Conservation (phyloP, 768 basidiomycete genomes). For the Russula griseocarnosa region DNA sequence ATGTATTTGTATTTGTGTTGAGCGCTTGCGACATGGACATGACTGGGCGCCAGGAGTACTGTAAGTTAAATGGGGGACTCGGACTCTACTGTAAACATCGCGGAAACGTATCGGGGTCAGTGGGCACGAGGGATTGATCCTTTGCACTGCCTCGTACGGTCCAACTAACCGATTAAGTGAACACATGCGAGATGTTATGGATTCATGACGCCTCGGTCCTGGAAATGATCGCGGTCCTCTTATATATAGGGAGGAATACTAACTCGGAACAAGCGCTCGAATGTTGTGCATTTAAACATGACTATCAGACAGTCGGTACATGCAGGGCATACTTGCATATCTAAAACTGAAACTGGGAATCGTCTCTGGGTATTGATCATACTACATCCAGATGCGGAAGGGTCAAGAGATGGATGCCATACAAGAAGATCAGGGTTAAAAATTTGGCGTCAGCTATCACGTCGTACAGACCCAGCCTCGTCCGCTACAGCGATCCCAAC, state of each 20-base stretch:
- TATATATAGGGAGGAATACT: not conserved
- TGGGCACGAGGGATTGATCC: not conserved
- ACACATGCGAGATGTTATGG: too few relatives aligned
- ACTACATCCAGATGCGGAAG: not conserved
- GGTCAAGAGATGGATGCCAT: not conserved
- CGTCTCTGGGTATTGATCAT: not conserved
- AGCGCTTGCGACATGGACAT: too few relatives aligned
- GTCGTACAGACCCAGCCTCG: not conserved
- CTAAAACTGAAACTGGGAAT: not conserved
- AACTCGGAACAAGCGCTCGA: not conserved
- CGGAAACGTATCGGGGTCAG: not conserved
- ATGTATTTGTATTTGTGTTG: too few relatives aligned
- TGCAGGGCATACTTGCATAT: not conserved
- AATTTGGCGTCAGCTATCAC: slow-evolving; percentile 1
- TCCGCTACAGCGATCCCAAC: not conserved
- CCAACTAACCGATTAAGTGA: too few relatives aligned
- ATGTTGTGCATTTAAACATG: not conserved
- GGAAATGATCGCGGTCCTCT: not conserved
- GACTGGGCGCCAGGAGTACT: too few relatives aligned
- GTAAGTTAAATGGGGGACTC: too few relatives aligned
- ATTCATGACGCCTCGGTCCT: not conserved
- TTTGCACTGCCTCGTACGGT: too few relatives aligned
- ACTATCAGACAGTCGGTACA: not conserved
- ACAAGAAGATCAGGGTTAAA: not conserved
- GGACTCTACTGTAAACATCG: too few relatives aligned